Evolutionary conservation across 1,284 basidiomycete species (phyloP), one percentile per base, ranked within the genome.

Genomic region (Cutaneotrichosporon sp.): DNA sequence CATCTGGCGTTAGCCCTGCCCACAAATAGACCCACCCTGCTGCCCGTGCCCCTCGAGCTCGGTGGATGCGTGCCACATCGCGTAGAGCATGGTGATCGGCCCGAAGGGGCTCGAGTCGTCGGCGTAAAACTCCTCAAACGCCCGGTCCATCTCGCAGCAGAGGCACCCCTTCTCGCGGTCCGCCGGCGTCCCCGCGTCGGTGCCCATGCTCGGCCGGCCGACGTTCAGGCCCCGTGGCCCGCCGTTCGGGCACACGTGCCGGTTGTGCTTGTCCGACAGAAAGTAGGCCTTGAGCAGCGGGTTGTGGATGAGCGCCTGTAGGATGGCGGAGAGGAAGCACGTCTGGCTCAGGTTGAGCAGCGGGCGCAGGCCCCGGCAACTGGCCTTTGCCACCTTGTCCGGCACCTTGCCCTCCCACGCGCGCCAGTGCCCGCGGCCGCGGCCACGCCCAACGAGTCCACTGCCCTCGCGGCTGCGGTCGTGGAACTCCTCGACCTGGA

Each of bases 281-380:
- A 95, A 98, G 77, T 90, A 93, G 69, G 92, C 91, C 47, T 92
- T 86, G 10, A 98, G 82, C 5, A 97, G 82, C 0, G 95, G 95
- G 70, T 97, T 99, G 79, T 94, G 91, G 14, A 93, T 82, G 71
- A 99, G 89, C n/a, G 87, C 87, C 78, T 99, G 95, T 7, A 99
- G 84, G 51, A 98, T 87, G 55, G 91, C 92, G 65, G 93, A 95
- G 73, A 99, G 83, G 80, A 94, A 98, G 73, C 95, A 99, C 0
- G 95, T 98, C 70, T 95, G 91, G 3, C 76, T 79, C 8, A 97
- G 87, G 75, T 97, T 97, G 50, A 97, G 83, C 3, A 97, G 82
- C 0, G 95, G 95, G 59, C 92, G 85, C 11, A 91, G 87, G 58
- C 87, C 75, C 46, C 72, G 59, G 67, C 74, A 79, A 10, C 57